Percentiles rank a stretch among this genome's conserved stretches.
These are phyloP conservation scores for Pseudocercospora crystallina DNA, from an alignment of 2,329 filamentous ascomycete species.

Conservation along the genomic window DNA sequence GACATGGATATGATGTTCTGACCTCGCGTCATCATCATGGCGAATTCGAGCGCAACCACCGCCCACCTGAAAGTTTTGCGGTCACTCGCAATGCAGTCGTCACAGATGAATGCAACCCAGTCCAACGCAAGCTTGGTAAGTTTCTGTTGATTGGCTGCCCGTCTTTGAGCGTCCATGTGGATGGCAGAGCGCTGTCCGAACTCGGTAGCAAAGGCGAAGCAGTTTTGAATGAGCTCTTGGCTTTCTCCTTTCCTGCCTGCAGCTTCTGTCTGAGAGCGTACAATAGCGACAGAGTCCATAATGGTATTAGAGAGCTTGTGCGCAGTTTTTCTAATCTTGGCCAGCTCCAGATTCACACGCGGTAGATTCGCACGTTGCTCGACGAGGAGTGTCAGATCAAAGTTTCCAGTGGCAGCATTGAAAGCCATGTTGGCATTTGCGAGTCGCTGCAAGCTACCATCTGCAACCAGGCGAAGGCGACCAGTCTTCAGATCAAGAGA, in stretches of 20 bases:
- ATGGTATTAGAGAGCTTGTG: conserved; percentile 97
- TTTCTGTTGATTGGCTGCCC: conserved; percentile 96
- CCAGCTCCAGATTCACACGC: conserved; percentile 85
- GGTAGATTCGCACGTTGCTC: conserved; percentile 92
- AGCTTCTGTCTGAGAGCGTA: conserved; percentile 73
- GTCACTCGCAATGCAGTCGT: conserved; percentile 92
- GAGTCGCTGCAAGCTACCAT: conserved; percentile 77
- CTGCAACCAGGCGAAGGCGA: conserved; percentile 82
- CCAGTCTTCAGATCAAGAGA: conserved; percentile 78
- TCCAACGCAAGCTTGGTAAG: conserved; percentile 89
- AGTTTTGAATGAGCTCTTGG: conserved; percentile 94
- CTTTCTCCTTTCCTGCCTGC: conserved; percentile 66
- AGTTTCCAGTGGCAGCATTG: conserved; percentile 75
- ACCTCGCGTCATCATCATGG: conserved; percentile 94
- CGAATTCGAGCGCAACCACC: conserved; percentile 90
- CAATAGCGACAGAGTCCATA: conserved; percentile 96
- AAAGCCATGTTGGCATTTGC: conserved; percentile 77
- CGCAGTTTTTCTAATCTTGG: conserved; percentile 91
- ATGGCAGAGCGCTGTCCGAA: conserved; percentile 93
- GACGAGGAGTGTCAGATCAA: conserved; percentile 83
- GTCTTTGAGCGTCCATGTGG: conserved; percentile 92
- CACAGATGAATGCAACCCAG: conserved; percentile 97
- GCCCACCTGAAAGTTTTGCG: conserved; percentile 97
- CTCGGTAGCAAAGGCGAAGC: conserved; percentile 97
- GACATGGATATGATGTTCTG: conserved; percentile 89